Base-by-base conservation (phyloP, 495 filamentous ascomycete genomes). In the Cairneyella variabilis region DNA sequence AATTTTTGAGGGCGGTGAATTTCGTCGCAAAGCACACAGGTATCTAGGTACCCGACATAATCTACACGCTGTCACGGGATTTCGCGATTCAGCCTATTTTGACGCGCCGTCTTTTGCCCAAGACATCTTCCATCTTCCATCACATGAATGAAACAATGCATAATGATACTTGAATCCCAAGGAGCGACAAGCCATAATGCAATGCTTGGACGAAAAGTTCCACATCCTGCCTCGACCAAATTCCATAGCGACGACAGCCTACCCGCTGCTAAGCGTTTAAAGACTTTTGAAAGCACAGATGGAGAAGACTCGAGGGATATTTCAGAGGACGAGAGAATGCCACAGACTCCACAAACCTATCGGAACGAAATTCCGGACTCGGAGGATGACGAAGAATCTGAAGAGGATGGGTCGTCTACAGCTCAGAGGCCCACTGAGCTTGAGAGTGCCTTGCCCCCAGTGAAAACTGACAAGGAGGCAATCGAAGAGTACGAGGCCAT, bases 401-500 rank as follows among this genome's bases (percentile, higher is more conserved):
- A 30, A 38, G 59, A 37, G 12, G 68, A 73, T 22, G 65, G 66
- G 10, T 53, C 58, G 14, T 0, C 30, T n/a, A 27, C 49, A 65
- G 56, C 51, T 71, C 65, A 46, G 27, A 64, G 66, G 46, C 69
- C 71, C 56, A 95, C 90, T 16, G 88, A 90, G 16, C 76, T 95
- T 39, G 91, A 96, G 63, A 85, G 75, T 53, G 85, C 85, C 0
- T 71, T 96, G 17, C 88, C 89, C 10, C 72, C 75, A 5, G 70
- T 93, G 8, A 71, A 80, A 57, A 78, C 80, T 0, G 83, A 87
- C 60, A 72, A 82, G 56, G 76, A 86, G 42, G 87, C 89, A 1
- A 89, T 95, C 56, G 74, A 85, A 54, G 84, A 91, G 53, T 96
- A 97, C 67, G 88, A 95, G 64, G 69, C 72, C 0, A 68, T 75